A percentile compares a stretch with the other conserved stretches of the same genome.
phyloP scores from a whole-genome alignment of 208 protist genomes.

The Leishmania amazonensis region DNA sequence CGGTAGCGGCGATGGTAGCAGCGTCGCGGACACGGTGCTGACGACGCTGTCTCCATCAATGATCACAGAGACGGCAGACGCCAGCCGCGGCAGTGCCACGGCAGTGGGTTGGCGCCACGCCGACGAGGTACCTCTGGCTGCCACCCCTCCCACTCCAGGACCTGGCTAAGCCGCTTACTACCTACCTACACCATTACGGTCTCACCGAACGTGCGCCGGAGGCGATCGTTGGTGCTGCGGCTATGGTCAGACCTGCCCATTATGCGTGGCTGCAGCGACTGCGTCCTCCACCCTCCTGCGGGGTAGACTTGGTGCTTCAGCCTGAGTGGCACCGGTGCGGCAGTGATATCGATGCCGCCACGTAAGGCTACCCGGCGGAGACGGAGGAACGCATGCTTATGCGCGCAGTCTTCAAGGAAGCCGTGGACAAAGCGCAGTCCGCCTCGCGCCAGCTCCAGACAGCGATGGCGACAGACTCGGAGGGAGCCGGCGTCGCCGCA shows the following conservation, averaged over 20 bases:
- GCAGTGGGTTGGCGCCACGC: not conserved
- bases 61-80: not conserved
- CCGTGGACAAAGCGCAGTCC: not conserved
- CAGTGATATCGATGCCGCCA: conserved; percentile 16
- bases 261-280: conserved; percentile 12
- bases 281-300: conserved; percentile 14
- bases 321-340: not conserved
- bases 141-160: conserved; percentile 11
- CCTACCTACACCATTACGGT: not conserved
- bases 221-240: not conserved
- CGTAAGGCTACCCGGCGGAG: conserved; percentile 13
- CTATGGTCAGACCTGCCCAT: not conserved
- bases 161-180: not conserved
- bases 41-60: not conserved
- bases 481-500: not conserved
- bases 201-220: not conserved
- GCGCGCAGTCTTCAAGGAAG: conserved; percentile 1
- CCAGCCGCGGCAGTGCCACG: not conserved
- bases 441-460: not conserved
- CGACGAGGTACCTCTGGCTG: conserved; percentile 9
- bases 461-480: not conserved
- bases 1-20: not conserved
- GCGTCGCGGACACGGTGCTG: not conserved
- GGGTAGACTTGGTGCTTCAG: conserved; percentile 20
- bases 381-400: conserved; percentile 19